Evolutionary conservation across 208 protist species (phyloP), one percentile per base, ranked within the genome.

Genomic region (Crithidia fasciculata): DNA sequence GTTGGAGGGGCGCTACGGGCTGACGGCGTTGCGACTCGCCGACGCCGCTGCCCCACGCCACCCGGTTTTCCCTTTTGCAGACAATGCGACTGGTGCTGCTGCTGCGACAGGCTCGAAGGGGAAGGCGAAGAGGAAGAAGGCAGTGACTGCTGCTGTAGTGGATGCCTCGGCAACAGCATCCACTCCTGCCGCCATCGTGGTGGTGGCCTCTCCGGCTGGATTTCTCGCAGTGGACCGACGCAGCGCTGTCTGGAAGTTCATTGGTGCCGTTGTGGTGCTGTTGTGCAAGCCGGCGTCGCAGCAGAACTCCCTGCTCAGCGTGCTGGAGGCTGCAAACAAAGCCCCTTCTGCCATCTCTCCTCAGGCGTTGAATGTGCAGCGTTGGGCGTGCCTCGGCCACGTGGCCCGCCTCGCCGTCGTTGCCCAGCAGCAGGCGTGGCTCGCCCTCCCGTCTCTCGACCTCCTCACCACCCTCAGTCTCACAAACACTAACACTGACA

Each of bases 181-280:
- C 19, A 70, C 59, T 12, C 57, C 60, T 4, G 63, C 59, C 19
- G 77, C 74, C 41, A 76, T 63, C 5, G 45, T 90, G 43, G 70
- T 92, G 15, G 72, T 94, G 9, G 75, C 78, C 8, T 87, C 89
- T 0, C 74, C 81, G 8, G 75, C 78, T 9, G 76, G 74, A 8
- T 87, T 94, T 58, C 54, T 90, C 28, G 57, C 63, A 0, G 75
- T 87, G 19, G 84, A 94, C 64, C 80, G 74, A 44, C 76, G 86
- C 39, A 91, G 84, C 74, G 89, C 86, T 37, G 68, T 94, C 41
- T 94, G 89, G 89, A 89, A 90, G 60, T 84, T 81, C 74, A 76
- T 94, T 53, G 84, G 83, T 16, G 74, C 73, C n/a, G 86, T 79
- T 69, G 73, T 40, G n/a, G 73, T 77, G 19, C 74, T 77, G 36